phyloP scores from a whole-genome alignment of 352 stramenopile genomes.

The Detonula confervacea region DNA sequence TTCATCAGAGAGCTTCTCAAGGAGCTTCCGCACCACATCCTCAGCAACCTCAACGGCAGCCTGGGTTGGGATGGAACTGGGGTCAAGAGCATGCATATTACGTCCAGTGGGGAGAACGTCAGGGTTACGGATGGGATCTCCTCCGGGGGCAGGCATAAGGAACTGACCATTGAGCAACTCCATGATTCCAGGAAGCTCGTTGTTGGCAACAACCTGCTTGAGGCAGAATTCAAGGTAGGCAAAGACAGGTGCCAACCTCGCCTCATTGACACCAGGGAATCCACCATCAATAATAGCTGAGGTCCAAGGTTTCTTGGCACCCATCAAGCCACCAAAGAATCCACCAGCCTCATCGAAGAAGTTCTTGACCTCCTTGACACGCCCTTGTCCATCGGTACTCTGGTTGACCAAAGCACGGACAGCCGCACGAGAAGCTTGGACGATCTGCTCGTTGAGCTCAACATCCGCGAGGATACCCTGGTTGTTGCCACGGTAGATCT shows the following conservation, averaged over 20 bases:
- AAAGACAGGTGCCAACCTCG: conserved; percentile 83
- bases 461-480: conserved; percentile 87
- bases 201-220: conserved; percentile 89
- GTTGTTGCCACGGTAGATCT: conserved; percentile 88
- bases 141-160: conserved; percentile 87
- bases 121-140: conserved; percentile 89
- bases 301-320: conserved; percentile 84
- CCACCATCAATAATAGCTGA: conserved; percentile 85
- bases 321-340: conserved; percentile 74
- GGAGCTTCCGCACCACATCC: conserved; percentile 85
- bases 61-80: conserved; percentile 87
- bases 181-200: conserved; percentile 88
- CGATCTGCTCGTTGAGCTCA: conserved; percentile 86
- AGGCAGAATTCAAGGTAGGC: conserved; percentile 89
- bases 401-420: conserved; percentile 85
- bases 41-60: conserved; percentile 87
- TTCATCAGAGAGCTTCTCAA: conserved; percentile 87
- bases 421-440: conserved; percentile 80
- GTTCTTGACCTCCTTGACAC: conserved; percentile 88
- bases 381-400: conserved; percentile 86
- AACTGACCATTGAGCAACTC: conserved; percentile 88
- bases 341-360: conserved; percentile 78
- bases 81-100: conserved; percentile 90
- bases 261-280: conserved; percentile 83
- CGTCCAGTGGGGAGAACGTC: conserved; percentile 89